Base-by-base conservation (phyloP, 2,329 filamentous ascomycete species). In the Aschersonia sp. region DNA sequence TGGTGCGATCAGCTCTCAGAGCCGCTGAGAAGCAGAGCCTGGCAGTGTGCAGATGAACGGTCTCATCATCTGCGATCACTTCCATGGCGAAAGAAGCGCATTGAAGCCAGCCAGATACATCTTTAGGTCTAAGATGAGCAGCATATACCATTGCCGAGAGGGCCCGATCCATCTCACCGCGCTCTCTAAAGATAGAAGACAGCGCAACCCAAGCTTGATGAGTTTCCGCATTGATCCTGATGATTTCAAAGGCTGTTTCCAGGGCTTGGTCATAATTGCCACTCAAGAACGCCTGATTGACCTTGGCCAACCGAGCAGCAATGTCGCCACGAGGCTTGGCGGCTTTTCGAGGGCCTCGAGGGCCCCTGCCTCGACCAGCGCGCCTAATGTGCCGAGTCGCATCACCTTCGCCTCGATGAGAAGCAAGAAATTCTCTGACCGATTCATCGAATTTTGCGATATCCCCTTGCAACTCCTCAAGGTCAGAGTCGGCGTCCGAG, bases 301-400 rank as follows among this genome's bases (percentile, higher is more conserved):
- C 85, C 57, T 76, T 71, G 44, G 75, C 73, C 45, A 89, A 71
- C 42, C 82, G 70, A 41, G 76, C 70, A 56, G 82, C 86, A 61
- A 89, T 85, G 54, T 88, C 81, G 41, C 74, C 78, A 43, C 81
- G 77, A 12, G 81, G 82, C 59, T 85, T 82, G 6, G 77, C 80
- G 30, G 78, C 74, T 59, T 80, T 78, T 20, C 75, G 68, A 30
- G 74, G 74, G 5, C 74, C 74, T 10, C 68, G 61, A 44, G 60
- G 50, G 31, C 66, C 58, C 47, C 57, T 56, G 20, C 57, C 59
- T 30, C 59, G 57, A 29, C 48, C 41, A 5, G 50, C 54, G 40
- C 58, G 53, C 9, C 57, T 55, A 20, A 31, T 32, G 4, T 53
- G 50, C 20, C 50, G 50, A 4, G 54, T 49, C 5, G 51, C 46